phyloP scores from a whole-genome alignment of 768 basidiomycete genomes.

The Dioszegia hungarica region DNA sequence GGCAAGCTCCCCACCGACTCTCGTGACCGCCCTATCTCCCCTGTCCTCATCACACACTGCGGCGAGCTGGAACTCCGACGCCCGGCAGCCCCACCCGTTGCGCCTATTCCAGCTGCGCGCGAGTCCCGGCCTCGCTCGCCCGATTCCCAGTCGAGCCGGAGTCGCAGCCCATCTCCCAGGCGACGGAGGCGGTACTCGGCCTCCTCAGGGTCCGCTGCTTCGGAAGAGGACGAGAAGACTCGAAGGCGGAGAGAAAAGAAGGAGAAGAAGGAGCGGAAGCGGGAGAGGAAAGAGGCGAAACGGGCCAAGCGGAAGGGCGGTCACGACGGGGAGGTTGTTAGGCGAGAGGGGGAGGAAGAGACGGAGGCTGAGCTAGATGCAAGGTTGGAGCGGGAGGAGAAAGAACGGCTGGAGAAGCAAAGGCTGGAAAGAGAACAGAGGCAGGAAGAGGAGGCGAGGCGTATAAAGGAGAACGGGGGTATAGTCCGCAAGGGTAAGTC shows the following conservation, averaged over 20 bases:
- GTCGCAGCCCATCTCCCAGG: slow-evolving; percentile 6
- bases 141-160: slow-evolving; percentile 12
- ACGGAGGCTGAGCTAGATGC: slow-evolving; percentile 46
- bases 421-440: slow-evolving; percentile 22
- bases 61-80: slow-evolving; percentile 73
- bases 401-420: slow-evolving; percentile 35
- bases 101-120: slow-evolving; percentile 11
- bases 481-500: neutral
- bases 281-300: slow-evolving; percentile 36
- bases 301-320: slow-evolving; percentile 38
- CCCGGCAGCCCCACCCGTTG: slow-evolving; percentile 40
- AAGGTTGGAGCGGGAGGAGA: slow-evolving; percentile 47
- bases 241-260: slow-evolving; percentile 50
- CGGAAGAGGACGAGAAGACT: slow-evolving; percentile 4
- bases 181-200: slow-evolving; percentile 1
- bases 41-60: slow-evolving; percentile 67
- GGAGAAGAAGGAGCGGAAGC: slow-evolving; percentile 32
- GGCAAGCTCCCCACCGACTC: slow-evolving; percentile 65
- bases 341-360: slow-evolving; percentile 28
- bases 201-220: neutral
- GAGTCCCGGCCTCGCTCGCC: slow-evolving; percentile 17
- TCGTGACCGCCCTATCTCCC: slow-evolving; percentile 66
- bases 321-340: slow-evolving; percentile 47
- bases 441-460: slow-evolving; percentile 38
- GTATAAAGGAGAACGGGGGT: slow-evolving; percentile 37